Base-by-base conservation (phyloP, 2,329 filamentous ascomycete genomes). In the Monosporascus sp. region DNA sequence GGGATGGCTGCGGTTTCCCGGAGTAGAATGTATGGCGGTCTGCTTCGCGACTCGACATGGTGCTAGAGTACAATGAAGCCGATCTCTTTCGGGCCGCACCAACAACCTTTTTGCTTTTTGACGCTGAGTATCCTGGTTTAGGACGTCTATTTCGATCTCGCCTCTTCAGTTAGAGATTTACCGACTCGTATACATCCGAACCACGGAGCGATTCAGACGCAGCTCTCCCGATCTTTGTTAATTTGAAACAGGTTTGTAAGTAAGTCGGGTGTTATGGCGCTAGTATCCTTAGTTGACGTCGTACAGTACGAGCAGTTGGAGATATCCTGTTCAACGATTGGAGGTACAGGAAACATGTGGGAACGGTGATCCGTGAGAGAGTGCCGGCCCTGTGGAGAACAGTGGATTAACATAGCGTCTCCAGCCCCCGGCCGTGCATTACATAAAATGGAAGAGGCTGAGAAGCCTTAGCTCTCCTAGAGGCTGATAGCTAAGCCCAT, bases 11-110 rank as follows among this genome's bases (percentile, higher is more conserved):
- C 45, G 79, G 73, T 66, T 81, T 79, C 69, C 91, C 91, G 60
- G 85, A 81, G 75, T 91, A 90, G 73, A 88, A 94, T 59, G 91
- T 85, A 66, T 88, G 81, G 59, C 83, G 80, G 44, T 67, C 75
- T 19, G 59, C 49, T 50, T 62, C 59, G 44, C 38, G 50, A 52
- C 53, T 55, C 45, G 53, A 51, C 64, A 66, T 66, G 26, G 41
- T 60, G 59, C 24, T 50, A n/a, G 49, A 48, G 36, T 19, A 14
- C 46, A 20, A 11, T 14, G 31, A 34, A 14, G 31, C 9, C 31
- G 31, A 34, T 34, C 31, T 34, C 31, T 34, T 34, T 14, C 31
- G 5, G 11, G 11, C 31, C 31, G 5, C 31, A 34, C 31, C 38
- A 41, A 41, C 1, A 6, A 41, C 38, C 38, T 34, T 34, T 34